Conservation (phyloP, 495 filamentous ascomycete genomes). For the Lasiosphaeriaceae sp. region DNA sequence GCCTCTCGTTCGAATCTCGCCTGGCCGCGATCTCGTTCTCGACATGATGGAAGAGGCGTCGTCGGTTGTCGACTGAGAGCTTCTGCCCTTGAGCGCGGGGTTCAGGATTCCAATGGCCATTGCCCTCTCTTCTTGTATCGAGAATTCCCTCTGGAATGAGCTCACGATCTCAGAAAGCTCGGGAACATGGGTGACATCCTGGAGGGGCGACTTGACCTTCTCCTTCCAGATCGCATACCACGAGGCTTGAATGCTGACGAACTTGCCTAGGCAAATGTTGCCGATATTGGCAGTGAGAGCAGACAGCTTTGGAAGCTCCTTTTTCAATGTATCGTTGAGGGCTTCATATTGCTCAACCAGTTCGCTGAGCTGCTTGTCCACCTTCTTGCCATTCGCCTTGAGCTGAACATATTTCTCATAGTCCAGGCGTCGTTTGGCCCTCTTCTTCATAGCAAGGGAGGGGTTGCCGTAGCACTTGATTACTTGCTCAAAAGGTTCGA, state of each 20-base stretch:
- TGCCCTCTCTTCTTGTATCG: conserved; percentile 51
- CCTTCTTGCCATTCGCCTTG: conserved; percentile 69
- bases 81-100: conserved; percentile 36
- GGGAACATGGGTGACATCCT: conserved; percentile 57
- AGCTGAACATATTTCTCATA: conserved; percentile 62
- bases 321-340: conserved; percentile 86
- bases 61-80: conserved; percentile 46
- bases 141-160: conserved; percentile 71
- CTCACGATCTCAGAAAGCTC: conserved; percentile 62
- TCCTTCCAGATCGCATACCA: conserved; percentile 79
- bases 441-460: conserved; percentile 82
- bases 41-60: conserved; percentile 35
- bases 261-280: conserved; percentile 72
- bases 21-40: conserved; percentile 35
- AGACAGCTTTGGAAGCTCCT: conserved; percentile 86
- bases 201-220: conserved; percentile 72
- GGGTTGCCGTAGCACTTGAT: conserved; percentile 78
- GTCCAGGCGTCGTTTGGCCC: conserved; percentile 82
- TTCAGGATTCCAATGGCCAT: conserved; percentile 48
- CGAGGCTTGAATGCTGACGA: conserved; percentile 72
- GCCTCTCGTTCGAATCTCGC: conserved; percentile 45
- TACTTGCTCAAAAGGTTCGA: conserved; percentile 79
- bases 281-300: conserved; percentile 71
- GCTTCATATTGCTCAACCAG: conserved; percentile 82
- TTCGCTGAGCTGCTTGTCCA: conserved; percentile 75